Percentiles rank a stretch among this genome's conserved stretches.
phyloP scores from a whole-genome alignment of 805 yeast species.

The Saccharomycopsis sp. region DNA sequence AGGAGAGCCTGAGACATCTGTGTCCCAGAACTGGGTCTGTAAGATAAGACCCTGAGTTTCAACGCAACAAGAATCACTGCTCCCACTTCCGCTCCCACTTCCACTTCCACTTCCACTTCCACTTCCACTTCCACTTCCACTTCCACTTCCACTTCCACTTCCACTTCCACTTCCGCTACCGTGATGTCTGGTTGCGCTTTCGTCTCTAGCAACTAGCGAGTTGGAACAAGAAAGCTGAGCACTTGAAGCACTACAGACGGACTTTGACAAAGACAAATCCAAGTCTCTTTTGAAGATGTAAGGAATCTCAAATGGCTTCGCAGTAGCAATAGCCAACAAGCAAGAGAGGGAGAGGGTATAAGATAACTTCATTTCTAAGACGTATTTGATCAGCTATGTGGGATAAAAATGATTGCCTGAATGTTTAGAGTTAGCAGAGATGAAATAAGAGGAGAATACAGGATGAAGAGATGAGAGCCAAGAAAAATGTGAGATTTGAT shows the following conservation, averaged over 20 bases:
- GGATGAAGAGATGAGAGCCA: background rate
- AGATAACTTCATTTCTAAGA: background rate
- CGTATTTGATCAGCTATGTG: background rate
- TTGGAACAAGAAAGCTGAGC: constrained; percentile 12
- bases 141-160: background rate
- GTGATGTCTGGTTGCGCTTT: background rate
- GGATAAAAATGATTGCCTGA: background rate
- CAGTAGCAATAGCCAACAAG: constrained; percentile 11
- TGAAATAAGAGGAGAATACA: background rate
- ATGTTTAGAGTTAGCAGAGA: background rate
- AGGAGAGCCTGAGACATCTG: constrained; percentile 66
- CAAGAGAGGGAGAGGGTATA: constrained; percentile 11
- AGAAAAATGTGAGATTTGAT: background rate
- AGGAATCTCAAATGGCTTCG: constrained; percentile 13
- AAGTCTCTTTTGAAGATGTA: constrained; percentile 15
- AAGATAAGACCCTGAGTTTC: constrained; percentile 52
- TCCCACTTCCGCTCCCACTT: background rate
- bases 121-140: background rate
- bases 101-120: background rate
- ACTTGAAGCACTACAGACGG: constrained; percentile 6
- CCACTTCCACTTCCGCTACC: background rate
- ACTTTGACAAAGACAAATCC: constrained; percentile 9
- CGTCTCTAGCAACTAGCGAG: background rate
- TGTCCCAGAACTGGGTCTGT: constrained; percentile 93
- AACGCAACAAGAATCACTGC: constrained; percentile 7